Evolutionary conservation across 345 rosid species (phyloP).

Genomic region (Eucalyptus caleyi): DNA sequence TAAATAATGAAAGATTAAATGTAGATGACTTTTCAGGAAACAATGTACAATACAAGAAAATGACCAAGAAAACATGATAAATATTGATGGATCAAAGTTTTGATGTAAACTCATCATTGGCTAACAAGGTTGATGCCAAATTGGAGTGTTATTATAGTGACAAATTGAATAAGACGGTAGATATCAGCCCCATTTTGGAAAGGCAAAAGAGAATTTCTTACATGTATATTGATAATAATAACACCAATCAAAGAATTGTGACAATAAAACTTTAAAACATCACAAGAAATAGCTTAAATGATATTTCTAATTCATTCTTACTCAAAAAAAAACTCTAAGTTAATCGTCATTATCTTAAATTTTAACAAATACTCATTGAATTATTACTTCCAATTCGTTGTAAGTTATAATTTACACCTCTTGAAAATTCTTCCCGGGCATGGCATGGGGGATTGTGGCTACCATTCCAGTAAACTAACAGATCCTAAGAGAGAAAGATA

Average conservation of each 20-base stretch:
- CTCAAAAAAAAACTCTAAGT: background rate
- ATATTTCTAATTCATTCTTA: background rate
- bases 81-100: background rate
- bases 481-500: background rate
- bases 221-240: background rate
- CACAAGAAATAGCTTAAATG: background rate
- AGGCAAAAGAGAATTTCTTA: background rate
- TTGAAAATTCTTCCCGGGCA: background rate
- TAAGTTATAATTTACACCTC: background rate
- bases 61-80: background rate
- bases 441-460: background rate
- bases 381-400: background rate
- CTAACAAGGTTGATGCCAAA: background rate
- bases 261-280: background rate
- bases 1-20: background rate
- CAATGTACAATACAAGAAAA: background rate
- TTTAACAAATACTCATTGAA: background rate
- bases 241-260: background rate
- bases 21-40: background rate
- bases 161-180: background rate
- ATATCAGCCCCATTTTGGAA: background rate
- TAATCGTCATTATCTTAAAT: background rate
- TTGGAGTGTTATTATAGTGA: background rate
- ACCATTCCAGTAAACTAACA: background rate
- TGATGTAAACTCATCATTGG: background rate